These are phyloP conservation scores for Didymella arachidicola DNA, from an alignment of 2,329 filamentous ascomycete genomes.

Conservation along the genomic window DNA sequence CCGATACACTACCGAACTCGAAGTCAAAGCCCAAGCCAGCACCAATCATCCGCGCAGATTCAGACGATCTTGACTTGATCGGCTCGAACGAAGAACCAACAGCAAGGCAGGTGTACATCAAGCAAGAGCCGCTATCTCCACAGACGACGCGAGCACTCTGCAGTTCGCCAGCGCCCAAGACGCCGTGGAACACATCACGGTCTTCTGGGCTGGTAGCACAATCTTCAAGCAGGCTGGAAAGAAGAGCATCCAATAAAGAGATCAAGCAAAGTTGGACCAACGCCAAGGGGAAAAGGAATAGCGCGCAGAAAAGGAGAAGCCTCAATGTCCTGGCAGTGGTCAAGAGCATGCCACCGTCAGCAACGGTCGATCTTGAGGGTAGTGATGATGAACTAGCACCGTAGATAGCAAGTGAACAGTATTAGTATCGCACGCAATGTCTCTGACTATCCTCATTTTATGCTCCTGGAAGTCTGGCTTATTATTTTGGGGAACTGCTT, in stretches of 20 bases:
- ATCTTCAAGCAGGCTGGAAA: slow-evolving; percentile 4
- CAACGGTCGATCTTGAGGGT: slow-evolving; percentile 18
- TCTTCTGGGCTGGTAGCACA: slow-evolving; percentile 7
- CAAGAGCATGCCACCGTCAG: slow-evolving; percentile 21
- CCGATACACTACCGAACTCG: neutral
- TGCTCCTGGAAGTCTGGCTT: too few relatives aligned
- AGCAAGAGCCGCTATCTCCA: slow-evolving; percentile 33
- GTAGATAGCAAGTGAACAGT: slow-evolving; percentile 4
- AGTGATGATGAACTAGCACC: slow-evolving; percentile 42
- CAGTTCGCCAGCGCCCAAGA: slow-evolving; percentile 23
- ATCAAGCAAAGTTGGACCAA: slow-evolving; percentile 38
- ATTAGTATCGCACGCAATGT: neutral
- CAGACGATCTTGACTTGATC: slow-evolving; percentile 18
- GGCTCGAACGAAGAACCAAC: slow-evolving; percentile 11
- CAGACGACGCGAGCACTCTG: slow-evolving; percentile 25
- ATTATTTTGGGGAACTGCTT: too few relatives aligned
- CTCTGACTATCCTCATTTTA: neutral
- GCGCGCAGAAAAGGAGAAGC: slow-evolving; percentile 16
- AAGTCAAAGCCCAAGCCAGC: slow-evolving; percentile 1
- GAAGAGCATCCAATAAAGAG: slow-evolving; percentile 27
- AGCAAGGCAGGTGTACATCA: slow-evolving; percentile 27
- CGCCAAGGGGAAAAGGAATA: slow-evolving; percentile 11
- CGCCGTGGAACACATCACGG: slow-evolving; percentile 17
- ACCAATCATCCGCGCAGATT: slow-evolving; percentile 12
- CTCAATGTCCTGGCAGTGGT: slow-evolving; percentile 4